Evolutionary conservation across 2,329 filamentous ascomycete genomes (phyloP).

Genomic region (Aspergillus sp.): DNA sequence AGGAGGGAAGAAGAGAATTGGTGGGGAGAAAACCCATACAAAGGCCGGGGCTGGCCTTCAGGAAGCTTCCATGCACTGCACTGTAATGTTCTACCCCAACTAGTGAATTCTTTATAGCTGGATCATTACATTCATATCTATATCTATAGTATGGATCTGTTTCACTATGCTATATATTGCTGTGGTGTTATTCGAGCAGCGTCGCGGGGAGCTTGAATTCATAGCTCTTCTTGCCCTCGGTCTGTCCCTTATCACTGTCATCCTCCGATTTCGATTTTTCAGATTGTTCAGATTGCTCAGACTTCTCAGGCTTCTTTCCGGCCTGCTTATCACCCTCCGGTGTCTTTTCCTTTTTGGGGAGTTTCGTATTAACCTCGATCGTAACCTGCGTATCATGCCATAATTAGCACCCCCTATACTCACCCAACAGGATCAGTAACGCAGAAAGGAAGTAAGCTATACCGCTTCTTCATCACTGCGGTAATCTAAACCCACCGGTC

Average conservation of each 20-base stretch:
- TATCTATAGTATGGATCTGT: background rate
- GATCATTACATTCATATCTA: background rate
- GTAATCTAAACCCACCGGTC: slow-evolving; percentile 59
- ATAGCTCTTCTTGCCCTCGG: slow-evolving; percentile 2
- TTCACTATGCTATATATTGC: background rate
- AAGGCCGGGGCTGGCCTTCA: slow-evolving; percentile 16
- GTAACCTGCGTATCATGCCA: slow-evolving; percentile 28
- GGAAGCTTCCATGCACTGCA: slow-evolving; percentile 32
- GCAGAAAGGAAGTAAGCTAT: slow-evolving; percentile 30
- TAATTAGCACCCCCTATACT: slow-evolving; percentile 8
- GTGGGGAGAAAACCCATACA: background rate
- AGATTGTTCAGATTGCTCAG: background rate
- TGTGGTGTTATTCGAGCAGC: slow-evolving; percentile 14
- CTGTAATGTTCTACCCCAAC: background rate
- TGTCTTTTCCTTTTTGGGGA: slow-evolving; percentile 32
- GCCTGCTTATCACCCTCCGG: slow-evolving; percentile 4
- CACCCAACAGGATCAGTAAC: slow-evolving; percentile 1
- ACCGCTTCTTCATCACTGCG: slow-evolving; percentile 52
- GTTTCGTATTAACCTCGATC: slow-evolving; percentile 42
- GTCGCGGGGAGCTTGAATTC: slow-evolving; percentile 18
- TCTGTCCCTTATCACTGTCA: slow-evolving; percentile 2
- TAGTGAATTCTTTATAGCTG: background rate
- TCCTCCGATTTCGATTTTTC: slow-evolving; percentile 1
- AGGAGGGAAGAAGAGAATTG: background rate
- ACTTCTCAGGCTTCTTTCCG: background rate